These are phyloP conservation scores for Colletotrichum chrysophilum DNA, from an alignment of 2,329 filamentous ascomycete genomes.

Conservation along the genomic window DNA sequence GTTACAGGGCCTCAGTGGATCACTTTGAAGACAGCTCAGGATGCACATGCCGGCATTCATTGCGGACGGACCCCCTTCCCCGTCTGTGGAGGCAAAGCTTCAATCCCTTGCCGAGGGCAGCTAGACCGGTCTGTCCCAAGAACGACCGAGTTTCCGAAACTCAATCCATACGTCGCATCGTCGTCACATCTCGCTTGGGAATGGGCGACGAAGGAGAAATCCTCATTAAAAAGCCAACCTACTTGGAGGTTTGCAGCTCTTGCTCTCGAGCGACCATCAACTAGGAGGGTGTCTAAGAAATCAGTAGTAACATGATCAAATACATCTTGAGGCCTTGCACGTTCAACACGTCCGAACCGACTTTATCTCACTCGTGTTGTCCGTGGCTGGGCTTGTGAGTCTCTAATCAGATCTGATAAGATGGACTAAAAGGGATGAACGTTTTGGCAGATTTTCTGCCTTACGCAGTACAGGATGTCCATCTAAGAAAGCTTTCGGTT, in stretches of 20 bases:
- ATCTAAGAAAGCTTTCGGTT: not conserved
- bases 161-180: not conserved
- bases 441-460: not conserved
- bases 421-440: not conserved
- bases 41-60: not conserved
- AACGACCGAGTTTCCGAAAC: not conserved
- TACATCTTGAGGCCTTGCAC: not conserved
- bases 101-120: not conserved
- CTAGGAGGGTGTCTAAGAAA: accelerated
- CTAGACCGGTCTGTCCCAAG: not conserved
- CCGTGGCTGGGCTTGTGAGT: no score
- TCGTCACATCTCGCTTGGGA: not conserved
- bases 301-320: accelerated
- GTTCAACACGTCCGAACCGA: accelerated
- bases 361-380: no score
- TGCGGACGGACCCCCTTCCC: not conserved
- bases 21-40: not conserved
- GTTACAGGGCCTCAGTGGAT: not conserved
- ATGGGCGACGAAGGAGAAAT: not conserved
- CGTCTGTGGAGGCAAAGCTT: not conserved
- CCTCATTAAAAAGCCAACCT: accelerated
- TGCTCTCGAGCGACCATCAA: accelerated
- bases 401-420: not conserved
- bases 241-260: not conserved
- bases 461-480: not conserved